Percentiles rank a stretch among this genome's conserved stretches.
These are phyloP conservation scores for Gonapodya prolifera DNA, from an alignment of 192 early-diverging fungal genomes.

Conservation along the genomic window DNA sequence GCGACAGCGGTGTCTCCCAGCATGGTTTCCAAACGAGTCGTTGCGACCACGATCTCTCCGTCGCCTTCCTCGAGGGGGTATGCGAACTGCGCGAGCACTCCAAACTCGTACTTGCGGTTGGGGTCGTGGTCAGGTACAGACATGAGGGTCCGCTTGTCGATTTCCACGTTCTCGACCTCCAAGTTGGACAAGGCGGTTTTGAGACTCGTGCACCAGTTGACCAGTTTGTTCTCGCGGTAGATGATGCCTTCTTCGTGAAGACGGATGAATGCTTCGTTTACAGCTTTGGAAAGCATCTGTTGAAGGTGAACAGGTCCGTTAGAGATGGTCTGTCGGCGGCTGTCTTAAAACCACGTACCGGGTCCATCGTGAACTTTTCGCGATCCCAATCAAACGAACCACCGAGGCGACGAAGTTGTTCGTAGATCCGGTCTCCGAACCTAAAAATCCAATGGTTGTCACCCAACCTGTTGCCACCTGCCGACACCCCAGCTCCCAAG, in stretches of 20 bases:
- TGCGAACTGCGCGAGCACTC: conserved; percentile 88
- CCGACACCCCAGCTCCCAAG: too few relatives aligned
- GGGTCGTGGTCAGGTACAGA: conserved; percentile 82
- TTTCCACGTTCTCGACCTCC: conserved; percentile 86
- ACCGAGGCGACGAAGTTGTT: conserved; percentile 80
- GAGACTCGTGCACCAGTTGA: conserved; percentile 96
- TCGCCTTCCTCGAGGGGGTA: conserved; percentile 75
- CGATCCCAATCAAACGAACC: conserved; percentile 89
- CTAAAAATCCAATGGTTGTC: conserved; percentile 5
- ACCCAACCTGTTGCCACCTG: neutral
- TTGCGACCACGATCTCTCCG: conserved; percentile 89
- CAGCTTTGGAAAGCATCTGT: conserved; percentile 61
- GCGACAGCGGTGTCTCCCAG: conserved; percentile 95
- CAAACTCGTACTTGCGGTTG: conserved; percentile 96
- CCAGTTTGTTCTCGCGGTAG: conserved; percentile 89
- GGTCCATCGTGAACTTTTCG: conserved; percentile 85
- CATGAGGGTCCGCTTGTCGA: conserved; percentile 73
- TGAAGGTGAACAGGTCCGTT: neutral
- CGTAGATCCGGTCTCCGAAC: conserved; percentile 54
- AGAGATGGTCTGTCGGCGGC: neutral
- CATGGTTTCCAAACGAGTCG: conserved; percentile 99
- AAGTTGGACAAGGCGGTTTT: conserved; percentile 95
- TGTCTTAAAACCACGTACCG: conserved; percentile 20
- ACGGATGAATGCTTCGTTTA: conserved; percentile 85
- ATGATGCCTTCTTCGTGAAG: conserved; percentile 91